Evolutionary conservation across 2,329 filamentous ascomycete species (phyloP), one percentile per base, ranked within the genome.

Genomic region (Diatrype stigma): DNA sequence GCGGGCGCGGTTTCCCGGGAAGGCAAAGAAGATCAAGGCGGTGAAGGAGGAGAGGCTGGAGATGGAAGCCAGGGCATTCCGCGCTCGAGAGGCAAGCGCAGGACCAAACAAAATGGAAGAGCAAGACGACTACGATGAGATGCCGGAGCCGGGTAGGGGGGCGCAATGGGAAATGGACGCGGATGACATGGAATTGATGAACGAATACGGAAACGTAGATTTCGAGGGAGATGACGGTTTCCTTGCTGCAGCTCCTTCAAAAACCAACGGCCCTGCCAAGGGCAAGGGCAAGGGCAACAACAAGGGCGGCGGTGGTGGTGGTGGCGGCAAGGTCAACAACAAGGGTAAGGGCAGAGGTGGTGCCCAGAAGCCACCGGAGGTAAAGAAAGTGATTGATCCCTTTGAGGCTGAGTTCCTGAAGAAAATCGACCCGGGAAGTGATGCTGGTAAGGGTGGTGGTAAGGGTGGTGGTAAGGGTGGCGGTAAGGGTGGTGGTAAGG

Each of bases 401-500:
- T 59, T 60, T 26, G 56, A 54, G 22, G 51, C 54, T 6, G 45
- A 55, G 48, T 60, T 60, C 42, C n/a, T 28, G 2, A 34, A 44
- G 42, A 17, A 17, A 17, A 30, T 3, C 45, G 28, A 30, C 23
- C n/a, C 34, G 34, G 22, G 14, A n/a, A 35, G 45, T 14, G 28
- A 32, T 8, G 32, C 5, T 3, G 22, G 28, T 16, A 12, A 26
- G 26, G 30, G 14, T 34, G 30, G 30, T 14, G 30, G 7, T 34
- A n/a, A n/a, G n/a, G n/a, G n/a, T n/a, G n/a, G n/a, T n/a, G n/a
- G n/a, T n/a, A n/a, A n/a, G n/a, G n/a, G n/a, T n/a, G n/a, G n/a
- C n/a, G n/a, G n/a, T n/a, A n/a, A n/a, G n/a, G n/a, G n/a, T n/a
- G n/a, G n/a, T n/a, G n/a, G n/a, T n/a, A n/a, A n/a, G n/a, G n/a